Conservation (phyloP, 1,284 basidiomycete species). For the Neonothopanus nambi region DNA sequence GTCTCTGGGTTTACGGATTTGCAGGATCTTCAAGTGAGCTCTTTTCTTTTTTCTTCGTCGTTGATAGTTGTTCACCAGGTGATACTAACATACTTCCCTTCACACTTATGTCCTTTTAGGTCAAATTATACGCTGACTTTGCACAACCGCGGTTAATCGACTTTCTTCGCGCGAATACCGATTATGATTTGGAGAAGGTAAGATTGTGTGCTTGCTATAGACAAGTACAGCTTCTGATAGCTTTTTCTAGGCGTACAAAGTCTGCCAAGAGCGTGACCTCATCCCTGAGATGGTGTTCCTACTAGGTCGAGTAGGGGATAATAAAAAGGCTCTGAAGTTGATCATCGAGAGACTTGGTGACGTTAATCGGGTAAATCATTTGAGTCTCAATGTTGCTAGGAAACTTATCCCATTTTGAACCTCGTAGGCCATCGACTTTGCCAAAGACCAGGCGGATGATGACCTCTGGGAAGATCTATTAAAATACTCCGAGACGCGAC, state of each 20-base stretch:
- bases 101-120: conserved; percentile 38
- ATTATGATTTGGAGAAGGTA: conserved; percentile 88
- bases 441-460: conserved; percentile 95
- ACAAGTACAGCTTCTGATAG: neutral
- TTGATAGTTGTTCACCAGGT: neutral
- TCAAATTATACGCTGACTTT: conserved; percentile 91
- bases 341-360: conserved; percentile 96
- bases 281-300: conserved; percentile 98
- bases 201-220: conserved; percentile 20
- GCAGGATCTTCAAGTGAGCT: conserved; percentile 50
- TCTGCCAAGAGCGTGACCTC: conserved; percentile 83
- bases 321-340: conserved; percentile 89
- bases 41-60: neutral
- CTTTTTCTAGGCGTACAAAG: conserved; percentile 74
- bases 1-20: conserved; percentile 78
- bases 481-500: conserved; percentile 91
- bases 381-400: no score
- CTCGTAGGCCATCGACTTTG: conserved; percentile 93
- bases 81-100: neutral
- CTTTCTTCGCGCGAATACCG: conserved; percentile 89
- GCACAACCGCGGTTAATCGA: conserved; percentile 81
- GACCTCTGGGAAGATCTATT: conserved; percentile 98
- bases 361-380: conserved; percentile 69
- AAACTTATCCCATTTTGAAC: no score
- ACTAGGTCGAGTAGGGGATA: conserved; percentile 96